Percentiles rank a stretch among this genome's conserved stretches.
phyloP scores from a whole-genome alignment of 2,329 filamentous ascomycete species.

The Amauroascus verrucosus region DNA sequence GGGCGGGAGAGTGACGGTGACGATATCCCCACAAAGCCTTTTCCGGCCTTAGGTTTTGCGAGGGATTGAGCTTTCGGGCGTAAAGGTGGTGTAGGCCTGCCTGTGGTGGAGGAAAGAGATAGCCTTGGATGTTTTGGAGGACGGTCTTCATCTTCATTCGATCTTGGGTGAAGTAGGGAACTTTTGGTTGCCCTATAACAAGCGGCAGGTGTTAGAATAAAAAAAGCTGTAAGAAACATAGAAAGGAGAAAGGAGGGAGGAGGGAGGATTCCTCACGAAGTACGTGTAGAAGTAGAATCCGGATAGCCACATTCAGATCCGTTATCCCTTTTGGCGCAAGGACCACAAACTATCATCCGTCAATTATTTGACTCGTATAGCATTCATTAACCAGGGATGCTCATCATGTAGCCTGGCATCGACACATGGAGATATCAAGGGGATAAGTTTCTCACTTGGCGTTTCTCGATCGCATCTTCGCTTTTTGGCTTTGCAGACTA shows the following conservation, averaged over 20 bases:
- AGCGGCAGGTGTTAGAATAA: background rate
- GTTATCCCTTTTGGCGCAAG: background rate
- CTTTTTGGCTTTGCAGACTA: slow-evolving; percentile 9
- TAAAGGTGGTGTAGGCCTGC: background rate
- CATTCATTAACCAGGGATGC: no score
- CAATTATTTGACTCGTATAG: background rate
- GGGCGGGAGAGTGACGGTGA: no score
- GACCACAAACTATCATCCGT: slow-evolving; percentile 6
- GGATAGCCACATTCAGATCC: slow-evolving; percentile 1
- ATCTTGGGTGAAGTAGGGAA: background rate
- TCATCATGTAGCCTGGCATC: background rate
- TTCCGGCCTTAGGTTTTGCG: no score
- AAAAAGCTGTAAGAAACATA: no score
- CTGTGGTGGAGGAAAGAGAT: background rate
- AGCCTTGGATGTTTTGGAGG: slow-evolving; percentile 2
- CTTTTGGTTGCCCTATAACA: background rate
- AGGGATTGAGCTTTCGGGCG: background rate
- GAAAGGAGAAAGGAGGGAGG: no score
- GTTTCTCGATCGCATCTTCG: slow-evolving; percentile 11
- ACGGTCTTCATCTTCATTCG: background rate
- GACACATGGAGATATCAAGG: background rate
- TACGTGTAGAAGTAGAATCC: background rate
- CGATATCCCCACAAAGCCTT: no score
- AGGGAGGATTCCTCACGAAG: background rate
- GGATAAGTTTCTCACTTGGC: slow-evolving; percentile 8